Conservation (phyloP, 495 filamentous ascomycete species). For the Trichocladium uniseriatum region DNA sequence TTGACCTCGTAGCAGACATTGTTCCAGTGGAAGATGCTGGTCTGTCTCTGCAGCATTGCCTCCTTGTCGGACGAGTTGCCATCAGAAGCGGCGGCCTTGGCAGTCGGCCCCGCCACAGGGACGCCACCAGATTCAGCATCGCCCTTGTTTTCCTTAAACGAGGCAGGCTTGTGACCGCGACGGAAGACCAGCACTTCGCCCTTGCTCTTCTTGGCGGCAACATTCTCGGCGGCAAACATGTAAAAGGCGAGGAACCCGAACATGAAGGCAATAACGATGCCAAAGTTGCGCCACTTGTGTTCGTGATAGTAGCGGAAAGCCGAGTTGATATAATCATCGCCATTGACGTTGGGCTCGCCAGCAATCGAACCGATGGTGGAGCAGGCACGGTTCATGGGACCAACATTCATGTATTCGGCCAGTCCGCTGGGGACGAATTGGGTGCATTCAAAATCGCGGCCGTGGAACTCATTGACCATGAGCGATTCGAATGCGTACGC, state of each 20-base stretch:
- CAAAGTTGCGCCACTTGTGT: constrained; percentile 74
- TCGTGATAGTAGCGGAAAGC: constrained; percentile 50
- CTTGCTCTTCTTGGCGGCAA: constrained; percentile 71
- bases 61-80: constrained; percentile 42
- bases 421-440: constrained; percentile 47
- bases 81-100: constrained; percentile 34
- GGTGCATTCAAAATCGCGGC: constrained; percentile 54
- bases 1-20: constrained; percentile 84
- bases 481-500: constrained; percentile 79
- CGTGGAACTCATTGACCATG: constrained; percentile 83
- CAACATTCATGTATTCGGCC: constrained; percentile 38
- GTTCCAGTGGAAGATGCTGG: constrained; percentile 75
- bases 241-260: constrained; percentile 57
- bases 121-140: constrained; percentile 46
- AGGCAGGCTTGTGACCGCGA: constrained; percentile 56
- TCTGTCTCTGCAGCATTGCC: constrained; percentile 50
- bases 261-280: constrained; percentile 69
- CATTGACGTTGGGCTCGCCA: constrained; percentile 45
- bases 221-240: constrained; percentile 61
- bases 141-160: constrained; percentile 46
- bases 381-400: constrained; percentile 44
- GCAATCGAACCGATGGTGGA: constrained; percentile 50
- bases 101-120: constrained; percentile 25
- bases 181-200: constrained; percentile 85
- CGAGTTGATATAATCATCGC: constrained; percentile 58